Base-by-base conservation (phyloP, 75 land plant genomes). In the Pseudotsuga menziesii region DNA sequence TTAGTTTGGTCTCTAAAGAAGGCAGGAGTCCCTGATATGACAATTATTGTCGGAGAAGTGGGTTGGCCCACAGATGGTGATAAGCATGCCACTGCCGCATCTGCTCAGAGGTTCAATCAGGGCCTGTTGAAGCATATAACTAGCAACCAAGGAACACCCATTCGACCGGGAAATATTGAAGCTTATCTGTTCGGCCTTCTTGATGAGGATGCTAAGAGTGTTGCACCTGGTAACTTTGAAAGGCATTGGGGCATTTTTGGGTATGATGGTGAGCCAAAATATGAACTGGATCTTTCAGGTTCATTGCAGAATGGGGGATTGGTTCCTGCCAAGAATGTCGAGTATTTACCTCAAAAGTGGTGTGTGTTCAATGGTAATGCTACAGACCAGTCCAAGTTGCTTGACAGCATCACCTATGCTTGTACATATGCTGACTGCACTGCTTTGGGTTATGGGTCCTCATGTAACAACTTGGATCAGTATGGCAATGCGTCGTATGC, bases 1-100 rank as follows among this genome's bases (percentile, higher is more conserved):
- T 80, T 93, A 8, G 80, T 93, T 14, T 79, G 79, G 61, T 88
- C 96, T 4, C 79, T 93, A 29, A 75, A 77, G 79, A 91, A 85
- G 72, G 84, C 80, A 56, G 94, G 94, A 1, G 91, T 76, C 73
- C 75, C 76, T 17, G 81, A 83, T 76, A 41, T 91, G 75, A 52
- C 84, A n/a, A 81, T 91, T 14, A 79, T 89, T 8, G 80, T 93
- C 20, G 96, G 96, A 9, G 96, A 93, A 61, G 83, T 91, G 17
- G 94, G 94, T 4, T 92, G 92, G 92, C 92, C 92, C 8, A 86
- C 88, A 22, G 92, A 90, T 80, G 92, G 92, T 11, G 85, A 85
- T 74, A 57, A 36, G 74, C 89, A 82, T 78, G 96, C 96, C 12
- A 89, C 83, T 57, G 61, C 56, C 9, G 27, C 48, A 4, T 78